Evolutionary conservation across 2,329 filamentous ascomycete species (phyloP).

Genomic region (Aspergillus costaricaensis): DNA sequence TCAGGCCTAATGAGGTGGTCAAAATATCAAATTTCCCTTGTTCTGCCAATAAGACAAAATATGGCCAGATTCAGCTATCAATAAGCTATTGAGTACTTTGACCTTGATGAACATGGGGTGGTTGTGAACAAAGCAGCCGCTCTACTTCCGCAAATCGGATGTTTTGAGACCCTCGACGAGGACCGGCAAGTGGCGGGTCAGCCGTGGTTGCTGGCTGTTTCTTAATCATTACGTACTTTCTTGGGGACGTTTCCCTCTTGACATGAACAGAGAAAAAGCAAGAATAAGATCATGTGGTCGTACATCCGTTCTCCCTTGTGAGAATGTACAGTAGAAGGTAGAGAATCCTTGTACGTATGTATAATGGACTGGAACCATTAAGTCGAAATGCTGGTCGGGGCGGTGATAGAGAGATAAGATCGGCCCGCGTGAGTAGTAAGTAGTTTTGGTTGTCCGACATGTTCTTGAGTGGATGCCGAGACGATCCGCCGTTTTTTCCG

Average conservation of each 20-base stretch:
- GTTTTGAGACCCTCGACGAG: background rate
- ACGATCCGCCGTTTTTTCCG: conserved; percentile 40
- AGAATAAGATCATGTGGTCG: too few relatives aligned
- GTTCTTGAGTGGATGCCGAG: conserved; percentile 30
- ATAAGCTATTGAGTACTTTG: background rate
- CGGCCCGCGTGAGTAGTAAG: conserved; percentile 16
- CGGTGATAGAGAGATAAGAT: conserved; percentile 23
- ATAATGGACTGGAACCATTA: background rate
- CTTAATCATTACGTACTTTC: background rate
- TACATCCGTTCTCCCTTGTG: too few relatives aligned
- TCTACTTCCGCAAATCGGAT: background rate
- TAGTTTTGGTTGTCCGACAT: background rate
- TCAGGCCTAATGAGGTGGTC: background rate
- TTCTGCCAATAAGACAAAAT: background rate
- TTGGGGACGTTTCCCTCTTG: background rate
- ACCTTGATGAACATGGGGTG: background rate
- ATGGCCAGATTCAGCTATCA: background rate
- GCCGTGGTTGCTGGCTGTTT: background rate
- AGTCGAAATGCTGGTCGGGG: background rate
- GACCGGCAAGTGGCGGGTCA: background rate
- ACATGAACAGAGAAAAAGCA: background rate
- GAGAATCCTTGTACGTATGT: background rate
- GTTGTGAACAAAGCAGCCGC: background rate
- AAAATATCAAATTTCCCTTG: background rate
- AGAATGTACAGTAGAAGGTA: background rate